Evolutionary conservation across 495 filamentous ascomycete species (phyloP).

Genomic region (Cryomyces antarcticus): DNA sequence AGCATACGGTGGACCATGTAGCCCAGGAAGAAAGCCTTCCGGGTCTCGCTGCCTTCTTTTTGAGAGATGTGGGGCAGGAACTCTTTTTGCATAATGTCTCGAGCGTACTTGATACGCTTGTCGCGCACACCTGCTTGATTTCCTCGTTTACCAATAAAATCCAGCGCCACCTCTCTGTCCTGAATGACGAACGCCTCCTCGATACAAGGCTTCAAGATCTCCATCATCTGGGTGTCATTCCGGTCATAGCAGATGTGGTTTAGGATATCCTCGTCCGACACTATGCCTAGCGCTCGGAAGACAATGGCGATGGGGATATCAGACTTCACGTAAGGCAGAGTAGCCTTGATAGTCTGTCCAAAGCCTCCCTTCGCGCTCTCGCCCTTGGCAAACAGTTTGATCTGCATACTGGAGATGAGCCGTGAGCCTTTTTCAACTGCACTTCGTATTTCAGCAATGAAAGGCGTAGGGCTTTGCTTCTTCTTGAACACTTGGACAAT

Average conservation of each 20-base stretch:
- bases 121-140: conserved; percentile 58
- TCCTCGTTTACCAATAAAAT: conserved; percentile 86
- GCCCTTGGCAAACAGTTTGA: conserved; percentile 74
- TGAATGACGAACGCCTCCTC: conserved; percentile 88
- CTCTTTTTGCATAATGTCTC: conserved; percentile 92
- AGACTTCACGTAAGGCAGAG: conserved; percentile 77
- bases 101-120: conserved; percentile 73
- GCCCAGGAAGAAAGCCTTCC: conserved; percentile 94
- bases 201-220: conserved; percentile 90
- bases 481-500: conserved; percentile 99
- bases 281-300: conserved; percentile 85
- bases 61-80: conserved; percentile 92
- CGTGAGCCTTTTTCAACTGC: conserved; percentile 90
- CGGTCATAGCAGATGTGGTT: conserved; percentile 94
- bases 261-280: conserved; percentile 93
- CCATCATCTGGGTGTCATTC: conserved; percentile 88
- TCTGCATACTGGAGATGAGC: conserved; percentile 70
- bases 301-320: conserved; percentile 89
- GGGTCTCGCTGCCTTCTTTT: conserved; percentile 82
- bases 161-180: conserved; percentile 84
- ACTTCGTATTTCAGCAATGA: conserved; percentile 86
- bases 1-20: conserved; percentile 96
- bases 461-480: conserved; percentile 71
- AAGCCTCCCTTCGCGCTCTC: conserved; percentile 56
- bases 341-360: conserved; percentile 72